Percentiles rank a stretch among this genome's conserved stretches.
These are phyloP conservation scores for Heliosperma pusillum DNA, from an alignment of 148 eudicot genomes.

Conservation along the genomic window DNA sequence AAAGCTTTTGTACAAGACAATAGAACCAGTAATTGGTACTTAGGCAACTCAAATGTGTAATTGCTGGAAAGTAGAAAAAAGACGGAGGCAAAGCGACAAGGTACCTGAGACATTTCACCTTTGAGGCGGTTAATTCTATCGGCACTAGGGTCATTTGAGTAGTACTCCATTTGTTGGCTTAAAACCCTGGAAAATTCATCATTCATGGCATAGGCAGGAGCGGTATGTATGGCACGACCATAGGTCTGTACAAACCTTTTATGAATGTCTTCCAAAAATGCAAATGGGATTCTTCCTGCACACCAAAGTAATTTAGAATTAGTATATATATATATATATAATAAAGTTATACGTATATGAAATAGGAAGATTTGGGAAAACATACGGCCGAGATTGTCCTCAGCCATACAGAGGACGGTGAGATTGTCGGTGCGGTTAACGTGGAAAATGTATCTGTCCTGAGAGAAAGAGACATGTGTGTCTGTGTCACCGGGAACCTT, in stretches of 20 bases:
- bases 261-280: slow-evolving; percentile 93
- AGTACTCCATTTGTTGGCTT: slow-evolving; percentile 91
- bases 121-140: slow-evolving; percentile 81
- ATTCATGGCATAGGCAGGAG: slow-evolving; percentile 93
- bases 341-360: too few species aligned
- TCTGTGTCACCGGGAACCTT: slow-evolving; percentile 59
- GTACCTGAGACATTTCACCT: slow-evolving; percentile 97
- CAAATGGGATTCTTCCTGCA: slow-evolving; percentile 93
- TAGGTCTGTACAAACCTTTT: slow-evolving; percentile 90
- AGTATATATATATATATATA: background rate
- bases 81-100: too few species aligned
- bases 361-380: background rate
- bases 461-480: slow-evolving; percentile 75
- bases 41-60: too few species aligned
- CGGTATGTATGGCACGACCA: slow-evolving; percentile 70
- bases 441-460: slow-evolving; percentile 85
- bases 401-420: slow-evolving; percentile 95
- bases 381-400: slow-evolving; percentile 72
- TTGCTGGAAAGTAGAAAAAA: too few species aligned
- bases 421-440: slow-evolving; percentile 84
- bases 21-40: too few species aligned
- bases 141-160: slow-evolving; percentile 84
- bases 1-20: too few species aligned
- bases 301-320: too few species aligned
- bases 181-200: slow-evolving; percentile 94